A percentile compares a stretch with the other conserved stretches of the same genome.
phyloP scores from a whole-genome alignment of 139 green algal species.

The Chlamydomonas eustigma region DNA sequence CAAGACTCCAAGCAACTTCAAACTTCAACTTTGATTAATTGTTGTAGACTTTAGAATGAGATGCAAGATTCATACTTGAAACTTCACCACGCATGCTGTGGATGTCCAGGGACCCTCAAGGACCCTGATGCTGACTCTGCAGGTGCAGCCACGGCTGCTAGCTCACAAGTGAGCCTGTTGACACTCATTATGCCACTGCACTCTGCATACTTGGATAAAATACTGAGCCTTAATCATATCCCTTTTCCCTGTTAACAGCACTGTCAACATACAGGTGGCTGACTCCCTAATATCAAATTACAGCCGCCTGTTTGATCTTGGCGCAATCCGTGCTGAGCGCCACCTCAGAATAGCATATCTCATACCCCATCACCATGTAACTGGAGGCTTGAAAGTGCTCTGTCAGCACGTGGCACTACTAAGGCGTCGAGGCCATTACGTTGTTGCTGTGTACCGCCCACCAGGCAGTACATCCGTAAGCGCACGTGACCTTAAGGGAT shows the following conservation, averaged over 20 bases:
- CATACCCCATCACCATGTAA: constrained; percentile 41
- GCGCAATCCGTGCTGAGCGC: background rate
- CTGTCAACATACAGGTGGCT: background rate
- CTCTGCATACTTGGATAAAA: background rate
- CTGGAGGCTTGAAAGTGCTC: constrained; percentile 52
- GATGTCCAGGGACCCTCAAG: constrained; percentile 3
- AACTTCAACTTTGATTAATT: too few species aligned
- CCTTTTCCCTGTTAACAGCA: background rate
- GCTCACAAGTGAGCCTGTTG: background rate
- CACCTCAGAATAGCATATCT: constrained; percentile 37
- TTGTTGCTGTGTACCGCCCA: background rate
- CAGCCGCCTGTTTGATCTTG: background rate
- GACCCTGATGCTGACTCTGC: background rate
- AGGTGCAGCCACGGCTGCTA: background rate
- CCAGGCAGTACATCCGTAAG: too few species aligned
- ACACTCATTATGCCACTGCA: background rate
- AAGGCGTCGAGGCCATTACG: constrained; percentile 9
- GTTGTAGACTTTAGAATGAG: too few species aligned
- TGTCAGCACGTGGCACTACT: constrained; percentile 25
- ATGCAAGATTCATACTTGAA: too few species aligned
- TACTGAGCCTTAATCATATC: background rate
- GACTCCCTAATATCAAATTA: background rate
- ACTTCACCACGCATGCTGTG: constrained; percentile 2
- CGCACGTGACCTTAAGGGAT: too few species aligned
- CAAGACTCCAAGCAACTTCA: too few species aligned